Evolutionary conservation across 169 alveolate species (phyloP).

Genomic region (Plasmodium cynomolgi): DNA sequence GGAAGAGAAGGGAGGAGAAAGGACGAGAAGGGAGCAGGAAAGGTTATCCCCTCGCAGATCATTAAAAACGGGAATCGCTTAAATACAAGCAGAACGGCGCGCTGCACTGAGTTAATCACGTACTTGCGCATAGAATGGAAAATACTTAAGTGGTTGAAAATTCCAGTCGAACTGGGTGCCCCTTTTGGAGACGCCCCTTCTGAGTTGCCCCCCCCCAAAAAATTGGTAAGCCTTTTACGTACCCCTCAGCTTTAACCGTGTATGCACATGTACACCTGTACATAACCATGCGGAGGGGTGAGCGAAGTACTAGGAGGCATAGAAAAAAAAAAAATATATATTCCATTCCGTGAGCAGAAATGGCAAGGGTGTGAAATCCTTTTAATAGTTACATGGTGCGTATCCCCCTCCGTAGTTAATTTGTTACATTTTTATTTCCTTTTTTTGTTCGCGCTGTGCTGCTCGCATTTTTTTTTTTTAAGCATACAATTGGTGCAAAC

Average conservation of each 20-base stretch:
- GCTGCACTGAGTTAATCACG: neutral
- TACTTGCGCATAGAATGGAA: neutral
- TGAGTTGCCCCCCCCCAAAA: neutral
- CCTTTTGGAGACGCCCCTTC: neutral
- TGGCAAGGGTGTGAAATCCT: neutral
- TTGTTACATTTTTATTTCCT: neutral
- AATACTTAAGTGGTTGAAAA: neutral
- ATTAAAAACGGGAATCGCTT: neutral
- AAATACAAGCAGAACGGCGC: neutral
- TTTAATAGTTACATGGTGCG: neutral
- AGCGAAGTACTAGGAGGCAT: neutral
- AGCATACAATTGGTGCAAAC: neutral
- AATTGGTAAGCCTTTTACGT: neutral
- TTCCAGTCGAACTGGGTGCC: neutral
- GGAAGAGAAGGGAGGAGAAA: neutral
- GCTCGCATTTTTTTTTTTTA: neutral
- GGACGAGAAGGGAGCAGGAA: neutral
- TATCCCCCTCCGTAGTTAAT: neutral
- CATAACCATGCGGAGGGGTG: neutral
- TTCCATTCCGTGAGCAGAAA: neutral
- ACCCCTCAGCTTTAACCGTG: neutral
- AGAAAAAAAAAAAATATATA: no score
- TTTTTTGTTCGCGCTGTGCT: neutral
- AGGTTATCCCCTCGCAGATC: neutral
- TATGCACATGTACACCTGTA: neutral